A percentile compares a stretch with the other conserved stretches of the same genome.
These are phyloP conservation scores for Gossypium mustelinum DNA, from an alignment of 345 rosid species.

Conservation along the genomic window DNA sequence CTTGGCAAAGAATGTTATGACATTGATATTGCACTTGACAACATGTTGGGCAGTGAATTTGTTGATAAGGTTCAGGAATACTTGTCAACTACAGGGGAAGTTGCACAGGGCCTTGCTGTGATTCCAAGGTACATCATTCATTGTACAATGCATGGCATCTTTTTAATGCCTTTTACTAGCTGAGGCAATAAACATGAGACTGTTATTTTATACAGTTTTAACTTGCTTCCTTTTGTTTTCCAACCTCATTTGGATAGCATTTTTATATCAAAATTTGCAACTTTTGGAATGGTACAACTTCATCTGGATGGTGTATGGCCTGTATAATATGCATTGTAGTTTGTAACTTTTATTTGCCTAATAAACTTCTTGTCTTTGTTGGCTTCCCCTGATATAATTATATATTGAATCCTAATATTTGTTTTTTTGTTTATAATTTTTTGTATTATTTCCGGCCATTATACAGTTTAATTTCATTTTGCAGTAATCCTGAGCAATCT, in stretches of 20 bases:
- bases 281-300: background rate
- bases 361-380: background rate
- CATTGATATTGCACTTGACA: conserved; percentile 83
- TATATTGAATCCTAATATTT: background rate
- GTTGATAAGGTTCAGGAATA: conserved; percentile 68
- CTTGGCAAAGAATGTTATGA: conserved; percentile 86
- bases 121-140: conserved; percentile 52
- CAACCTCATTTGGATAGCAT: background rate
- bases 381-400: background rate
- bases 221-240: background rate
- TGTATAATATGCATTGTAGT: background rate
- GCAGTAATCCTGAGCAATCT: conserved; percentile 94
- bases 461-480: conserved; percentile 21
- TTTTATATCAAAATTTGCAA: no score
- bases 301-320: background rate
- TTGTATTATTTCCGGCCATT: conserved; percentile 5
- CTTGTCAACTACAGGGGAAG: conserved; percentile 56
- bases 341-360: background rate
- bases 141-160: background rate
- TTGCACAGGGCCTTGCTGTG: conserved; percentile 60
- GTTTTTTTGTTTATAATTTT: background rate
- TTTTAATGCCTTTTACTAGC: background rate
- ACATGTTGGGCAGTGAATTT: conserved; percentile 81
- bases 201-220: background rate
- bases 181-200: background rate